Evolutionary conservation across 768 basidiomycete genomes (phyloP).

Genomic region (Pleurotus tuoliensis): DNA sequence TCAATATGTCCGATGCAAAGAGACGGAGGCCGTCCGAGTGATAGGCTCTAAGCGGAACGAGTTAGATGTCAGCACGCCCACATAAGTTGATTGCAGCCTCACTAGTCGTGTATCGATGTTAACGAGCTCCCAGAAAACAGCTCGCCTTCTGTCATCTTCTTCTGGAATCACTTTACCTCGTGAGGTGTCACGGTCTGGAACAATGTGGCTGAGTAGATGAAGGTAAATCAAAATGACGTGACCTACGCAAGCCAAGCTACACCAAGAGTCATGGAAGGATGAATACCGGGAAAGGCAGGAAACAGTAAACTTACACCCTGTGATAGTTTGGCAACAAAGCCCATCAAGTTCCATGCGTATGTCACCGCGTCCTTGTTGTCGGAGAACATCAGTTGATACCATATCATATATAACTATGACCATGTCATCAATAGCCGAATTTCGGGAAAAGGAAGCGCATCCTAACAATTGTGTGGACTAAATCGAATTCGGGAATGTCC

Average conservation of each 20-base stretch:
- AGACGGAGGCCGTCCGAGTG: slow-evolving; percentile 69
- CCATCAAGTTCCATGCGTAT: slow-evolving; percentile 76
- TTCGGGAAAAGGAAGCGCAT: slow-evolving; percentile 7
- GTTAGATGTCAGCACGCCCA: too few species aligned
- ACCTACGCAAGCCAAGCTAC: slow-evolving; percentile 68
- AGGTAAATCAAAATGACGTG: not conserved
- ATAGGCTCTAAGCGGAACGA: slow-evolving; percentile 40
- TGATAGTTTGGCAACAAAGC: slow-evolving; percentile 67
- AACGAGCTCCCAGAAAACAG: slow-evolving; percentile 72
- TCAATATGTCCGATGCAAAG: slow-evolving; percentile 64
- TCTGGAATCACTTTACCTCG: slow-evolving; percentile 66
- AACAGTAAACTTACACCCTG: slow-evolving; percentile 51
- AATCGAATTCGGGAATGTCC: slow-evolving; percentile 73
- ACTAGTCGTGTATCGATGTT: slow-evolving; percentile 71
- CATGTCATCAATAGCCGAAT: slow-evolving; percentile 2
- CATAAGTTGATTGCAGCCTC: not conserved
- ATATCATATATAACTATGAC: slow-evolving; percentile 59
- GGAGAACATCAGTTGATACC: slow-evolving; percentile 72
- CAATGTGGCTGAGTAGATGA: slow-evolving; percentile 9
- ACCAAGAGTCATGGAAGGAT: slow-evolving; percentile 12
- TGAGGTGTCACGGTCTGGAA: slow-evolving; percentile 62
- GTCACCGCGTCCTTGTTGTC: slow-evolving; percentile 70
- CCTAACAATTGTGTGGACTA: slow-evolving; percentile 61
- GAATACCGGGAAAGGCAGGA: slow-evolving; percentile 3
- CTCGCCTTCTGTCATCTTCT: slow-evolving; percentile 64